A percentile compares a stretch with the other conserved stretches of the same genome.
Conservation (phyloP, 139 green algal genomes). For the Chlorella sp. region DNA sequence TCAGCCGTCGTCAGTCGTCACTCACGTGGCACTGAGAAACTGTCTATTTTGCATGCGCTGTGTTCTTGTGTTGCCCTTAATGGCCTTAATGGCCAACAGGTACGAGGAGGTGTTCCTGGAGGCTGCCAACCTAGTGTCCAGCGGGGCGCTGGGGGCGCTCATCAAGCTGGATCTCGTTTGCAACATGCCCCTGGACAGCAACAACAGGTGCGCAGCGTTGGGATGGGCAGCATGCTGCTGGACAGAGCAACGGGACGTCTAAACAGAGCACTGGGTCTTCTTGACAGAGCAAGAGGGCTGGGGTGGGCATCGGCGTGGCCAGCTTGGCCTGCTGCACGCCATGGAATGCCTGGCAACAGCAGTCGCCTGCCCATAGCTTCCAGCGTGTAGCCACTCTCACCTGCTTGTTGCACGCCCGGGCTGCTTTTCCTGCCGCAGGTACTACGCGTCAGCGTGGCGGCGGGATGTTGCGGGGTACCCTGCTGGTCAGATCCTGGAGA, state of each 20-base stretch:
- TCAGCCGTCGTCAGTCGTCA: too few relatives aligned
- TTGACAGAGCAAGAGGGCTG: too few relatives aligned
- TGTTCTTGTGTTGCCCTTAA: background rate
- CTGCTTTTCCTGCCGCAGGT: conserved; percentile 19
- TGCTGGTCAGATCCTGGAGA: conserved; percentile 49
- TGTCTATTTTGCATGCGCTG: background rate
- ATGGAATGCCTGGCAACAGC: too few relatives aligned
- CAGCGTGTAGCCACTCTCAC: too few relatives aligned
- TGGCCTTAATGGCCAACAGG: background rate
- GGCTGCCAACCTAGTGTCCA: conserved; percentile 12
- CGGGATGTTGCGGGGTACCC: conserved; percentile 36
- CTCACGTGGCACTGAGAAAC: background rate
- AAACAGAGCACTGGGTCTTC: too few relatives aligned
- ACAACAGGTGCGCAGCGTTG: conserved; percentile 26
- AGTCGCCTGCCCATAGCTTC: too few relatives aligned
- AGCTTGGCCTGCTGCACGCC: too few relatives aligned
- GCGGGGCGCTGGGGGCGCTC: conserved; percentile 23
- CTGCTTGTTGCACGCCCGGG: too few relatives aligned
- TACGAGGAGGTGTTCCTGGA: conserved; percentile 38
- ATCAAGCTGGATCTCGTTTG: conserved; percentile 43
- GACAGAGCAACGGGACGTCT: background rate
- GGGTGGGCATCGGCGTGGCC: too few relatives aligned
- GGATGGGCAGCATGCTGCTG: background rate
- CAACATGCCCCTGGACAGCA: conserved; percentile 39
- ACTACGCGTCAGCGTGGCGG: conserved; percentile 44